Evolutionary conservation across 148 eudicot species (phyloP).

Genomic region (Dysphania ambrosioides): DNA sequence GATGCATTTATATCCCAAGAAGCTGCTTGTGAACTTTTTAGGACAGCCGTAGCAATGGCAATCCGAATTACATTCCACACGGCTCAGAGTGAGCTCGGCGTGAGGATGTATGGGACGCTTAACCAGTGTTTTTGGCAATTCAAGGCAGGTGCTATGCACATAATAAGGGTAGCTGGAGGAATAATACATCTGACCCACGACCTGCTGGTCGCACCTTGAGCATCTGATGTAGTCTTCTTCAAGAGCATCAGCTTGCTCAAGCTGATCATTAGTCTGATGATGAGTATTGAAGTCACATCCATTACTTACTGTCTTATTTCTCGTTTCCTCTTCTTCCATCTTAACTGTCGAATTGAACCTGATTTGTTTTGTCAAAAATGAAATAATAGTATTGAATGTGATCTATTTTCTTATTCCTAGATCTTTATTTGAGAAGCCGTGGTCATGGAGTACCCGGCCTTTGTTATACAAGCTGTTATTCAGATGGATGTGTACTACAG

Average conservation of each 20-base stretch:
- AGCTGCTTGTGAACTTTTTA: background rate
- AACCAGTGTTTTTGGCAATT: background rate
- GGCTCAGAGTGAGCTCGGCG: background rate
- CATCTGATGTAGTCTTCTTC: conserved; percentile 3
- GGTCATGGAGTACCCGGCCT: no score
- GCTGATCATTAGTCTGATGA: background rate
- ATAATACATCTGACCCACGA: background rate
- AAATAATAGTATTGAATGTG: no score
- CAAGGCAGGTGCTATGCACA: background rate
- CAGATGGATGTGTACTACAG: no score
- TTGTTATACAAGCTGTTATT: no score
- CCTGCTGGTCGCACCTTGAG: background rate
- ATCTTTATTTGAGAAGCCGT: no score
- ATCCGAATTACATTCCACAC: background rate
- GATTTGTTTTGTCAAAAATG: no score
- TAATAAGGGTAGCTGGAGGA: background rate
- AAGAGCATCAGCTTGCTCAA: background rate
- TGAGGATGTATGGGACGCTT: background rate
- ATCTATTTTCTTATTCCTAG: no score
- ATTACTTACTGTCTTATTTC: background rate
- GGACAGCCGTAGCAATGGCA: background rate
- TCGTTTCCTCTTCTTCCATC: background rate
- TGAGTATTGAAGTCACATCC: background rate
- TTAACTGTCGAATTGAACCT: no score
- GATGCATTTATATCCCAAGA: background rate